Percentiles rank a stretch among this genome's conserved stretches.
These are phyloP conservation scores for Plasmodium coatneyi DNA, from an alignment of 169 alveolate genomes.

Conservation along the genomic window DNA sequence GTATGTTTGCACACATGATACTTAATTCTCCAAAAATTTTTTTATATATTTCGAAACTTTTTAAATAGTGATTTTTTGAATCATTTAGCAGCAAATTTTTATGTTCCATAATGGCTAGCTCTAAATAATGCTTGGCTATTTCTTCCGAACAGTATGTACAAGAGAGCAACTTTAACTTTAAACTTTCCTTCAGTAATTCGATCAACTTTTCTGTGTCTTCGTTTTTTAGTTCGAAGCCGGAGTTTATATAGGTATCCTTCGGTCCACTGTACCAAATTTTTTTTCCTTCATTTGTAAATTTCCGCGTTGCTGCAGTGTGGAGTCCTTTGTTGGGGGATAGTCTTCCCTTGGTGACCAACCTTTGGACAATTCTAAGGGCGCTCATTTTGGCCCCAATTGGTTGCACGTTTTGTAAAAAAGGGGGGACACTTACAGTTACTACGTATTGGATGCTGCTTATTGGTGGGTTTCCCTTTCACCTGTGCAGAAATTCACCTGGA, in stretches of 20 bases:
- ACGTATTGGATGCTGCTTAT: neutral
- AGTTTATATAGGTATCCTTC: conserved; percentile 66
- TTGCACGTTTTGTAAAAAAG: neutral
- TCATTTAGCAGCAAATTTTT: conserved; percentile 68
- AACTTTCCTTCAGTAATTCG: conserved; percentile 44
- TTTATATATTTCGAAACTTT: conserved; percentile 70
- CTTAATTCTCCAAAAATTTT: conserved; percentile 60
- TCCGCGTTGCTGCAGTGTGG: neutral
- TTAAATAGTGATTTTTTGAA: conserved; percentile 63
- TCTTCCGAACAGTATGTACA: conserved; percentile 71
- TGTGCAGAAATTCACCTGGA: neutral
- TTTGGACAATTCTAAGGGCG: neutral
- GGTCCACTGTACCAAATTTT: conserved; percentile 72
- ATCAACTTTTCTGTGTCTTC: conserved; percentile 75
- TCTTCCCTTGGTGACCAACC: neutral
- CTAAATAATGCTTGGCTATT: conserved; percentile 68
- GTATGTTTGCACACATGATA: conserved; percentile 70
- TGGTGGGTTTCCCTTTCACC: neutral
- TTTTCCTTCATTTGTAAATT: conserved; percentile 15
- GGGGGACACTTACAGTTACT: neutral
- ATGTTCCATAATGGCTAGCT: conserved; percentile 74
- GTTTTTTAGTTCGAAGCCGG: conserved; percentile 67
- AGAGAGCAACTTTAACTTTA: conserved; percentile 60
- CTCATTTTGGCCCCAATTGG: neutral
- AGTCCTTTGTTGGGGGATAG: neutral